Percentiles rank a stretch among this genome's conserved stretches.
phyloP scores from a whole-genome alignment of 169 alveolate species.

The Cryptosporidium xiaoi region DNA sequence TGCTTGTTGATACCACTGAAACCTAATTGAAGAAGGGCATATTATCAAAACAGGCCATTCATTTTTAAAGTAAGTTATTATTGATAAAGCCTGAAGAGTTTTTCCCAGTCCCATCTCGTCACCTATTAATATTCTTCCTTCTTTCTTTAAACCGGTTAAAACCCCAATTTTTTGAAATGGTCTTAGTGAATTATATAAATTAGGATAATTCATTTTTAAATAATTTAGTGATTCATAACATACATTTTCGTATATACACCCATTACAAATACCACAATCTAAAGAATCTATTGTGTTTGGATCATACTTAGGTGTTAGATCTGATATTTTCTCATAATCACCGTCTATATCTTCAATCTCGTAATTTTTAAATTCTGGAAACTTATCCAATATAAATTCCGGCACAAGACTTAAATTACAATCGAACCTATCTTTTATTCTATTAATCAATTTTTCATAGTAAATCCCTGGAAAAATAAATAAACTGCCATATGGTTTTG shows the following conservation, averaged over 20 bases:
- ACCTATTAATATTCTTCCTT: slow-evolving; percentile 95
- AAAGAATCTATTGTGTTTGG: slow-evolving; percentile 17
- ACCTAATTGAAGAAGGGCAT: slow-evolving; percentile 93
- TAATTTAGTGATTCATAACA: slow-evolving; percentile 30
- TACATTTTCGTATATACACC: slow-evolving; percentile 28
- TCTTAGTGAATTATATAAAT: slow-evolving; percentile 80
- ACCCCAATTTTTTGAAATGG: slow-evolving; percentile 96
- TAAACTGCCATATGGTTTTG: slow-evolving; percentile 16
- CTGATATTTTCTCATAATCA: slow-evolving; percentile 35
- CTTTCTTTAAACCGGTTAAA: slow-evolving; percentile 88
- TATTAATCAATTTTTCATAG: slow-evolving; percentile 31
- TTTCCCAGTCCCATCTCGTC: slow-evolving; percentile 99
- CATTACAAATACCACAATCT: slow-evolving; percentile 52
- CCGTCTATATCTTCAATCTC: slow-evolving; percentile 53
- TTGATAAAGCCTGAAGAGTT: slow-evolving; percentile 95
- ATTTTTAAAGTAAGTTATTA: slow-evolving; percentile 88
- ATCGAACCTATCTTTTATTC: slow-evolving; percentile 40
- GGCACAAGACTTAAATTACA: slow-evolving; percentile 42
- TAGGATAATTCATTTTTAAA: slow-evolving; percentile 39
- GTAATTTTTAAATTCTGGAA: slow-evolving; percentile 62
- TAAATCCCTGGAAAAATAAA: slow-evolving; percentile 65
- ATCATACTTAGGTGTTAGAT: slow-evolving; percentile 50
- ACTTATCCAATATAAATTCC: slow-evolving; percentile 63
- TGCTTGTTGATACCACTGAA: slow-evolving; percentile 94
- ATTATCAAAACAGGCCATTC: slow-evolving; percentile 96